phyloP scores from a whole-genome alignment of 176 grass and related monocot species.

The Chloris gayana region DNA sequence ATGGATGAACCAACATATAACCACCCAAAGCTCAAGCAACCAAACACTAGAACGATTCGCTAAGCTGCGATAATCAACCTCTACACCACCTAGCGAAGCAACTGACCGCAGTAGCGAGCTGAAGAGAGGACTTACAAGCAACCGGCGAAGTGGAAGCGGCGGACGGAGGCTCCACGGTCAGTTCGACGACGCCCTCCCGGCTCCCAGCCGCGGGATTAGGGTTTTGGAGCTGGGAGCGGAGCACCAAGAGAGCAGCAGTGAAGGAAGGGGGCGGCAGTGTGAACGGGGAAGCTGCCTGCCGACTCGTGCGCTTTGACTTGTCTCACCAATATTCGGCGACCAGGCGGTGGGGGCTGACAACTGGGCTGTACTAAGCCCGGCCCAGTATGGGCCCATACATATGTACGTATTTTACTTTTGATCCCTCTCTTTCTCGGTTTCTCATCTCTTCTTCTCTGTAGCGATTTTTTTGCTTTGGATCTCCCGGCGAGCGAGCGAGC shows the following conservation, averaged over 20 bases:
- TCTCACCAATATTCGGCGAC: slow-evolving; percentile 5
- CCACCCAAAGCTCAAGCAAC: slow-evolving; percentile 16
- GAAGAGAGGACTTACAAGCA: slow-evolving; percentile 23
- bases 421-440: background rate
- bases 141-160: background rate
- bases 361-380: slow-evolving; percentile 13
- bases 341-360: slow-evolving; percentile 9
- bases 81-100: background rate
- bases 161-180: background rate
- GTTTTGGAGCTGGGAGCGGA: slow-evolving; percentile 44
- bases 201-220: slow-evolving; percentile 31
- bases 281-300: slow-evolving; percentile 23
- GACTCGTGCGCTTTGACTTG: slow-evolving; percentile 55
- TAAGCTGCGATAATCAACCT: slow-evolving; percentile 8
- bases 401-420: background rate
- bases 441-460: background rate
- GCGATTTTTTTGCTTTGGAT: slow-evolving; percentile 26
- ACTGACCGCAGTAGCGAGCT: slow-evolving; percentile 1
- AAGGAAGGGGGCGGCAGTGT: background rate
- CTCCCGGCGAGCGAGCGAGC: background rate
- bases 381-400: background rate
- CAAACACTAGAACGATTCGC: background rate
- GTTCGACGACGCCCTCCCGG: slow-evolving; percentile 15
- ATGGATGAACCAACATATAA: background rate
- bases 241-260: slow-evolving; percentile 10